Percentiles rank a stretch among this genome's conserved stretches.
These are phyloP conservation scores for Suillus tomentosus DNA, from an alignment of 768 basidiomycete genomes.

Conservation along the genomic window DNA sequence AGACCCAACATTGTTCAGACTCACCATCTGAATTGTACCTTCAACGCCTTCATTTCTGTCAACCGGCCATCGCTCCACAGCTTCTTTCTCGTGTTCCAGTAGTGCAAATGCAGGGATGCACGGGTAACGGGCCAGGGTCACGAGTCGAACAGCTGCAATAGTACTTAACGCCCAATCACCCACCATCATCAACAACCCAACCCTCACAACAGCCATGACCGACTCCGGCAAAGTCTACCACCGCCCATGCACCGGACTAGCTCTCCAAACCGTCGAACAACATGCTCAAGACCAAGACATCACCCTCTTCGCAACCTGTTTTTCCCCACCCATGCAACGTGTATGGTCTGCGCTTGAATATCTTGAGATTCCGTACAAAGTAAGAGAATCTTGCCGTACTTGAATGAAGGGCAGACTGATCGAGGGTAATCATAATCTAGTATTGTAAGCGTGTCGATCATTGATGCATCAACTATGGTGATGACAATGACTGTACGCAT, in stretches of 20 bases:
- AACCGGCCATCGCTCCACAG: no score
- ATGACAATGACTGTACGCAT: not conserved
- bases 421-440: conserved; percentile 21
- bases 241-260: conserved; percentile 46
- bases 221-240: conserved; percentile 46
- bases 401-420: not conserved
- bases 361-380: conserved; percentile 71
- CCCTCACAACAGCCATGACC: not conserved
- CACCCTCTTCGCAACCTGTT: conserved; percentile 71
- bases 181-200: not conserved
- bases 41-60: no score
- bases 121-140: no score
- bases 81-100: no score
- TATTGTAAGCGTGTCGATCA: conserved; percentile 34
- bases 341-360: conserved; percentile 78
- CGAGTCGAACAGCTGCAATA: no score
- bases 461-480: not conserved
- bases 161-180: not conserved
- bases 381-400: conserved; percentile 26
- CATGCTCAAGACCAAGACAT: conserved; percentile 54
- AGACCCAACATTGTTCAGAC: no score
- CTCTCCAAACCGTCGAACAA: conserved; percentile 54
- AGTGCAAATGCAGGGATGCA: not conserved
- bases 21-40: no score
- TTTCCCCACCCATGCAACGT: conserved; percentile 83